Percentiles rank a stretch among this genome's conserved stretches.
These are phyloP conservation scores for Globisporangium abappressorium DNA, from an alignment of 352 stramenopile genomes.

Conservation along the genomic window DNA sequence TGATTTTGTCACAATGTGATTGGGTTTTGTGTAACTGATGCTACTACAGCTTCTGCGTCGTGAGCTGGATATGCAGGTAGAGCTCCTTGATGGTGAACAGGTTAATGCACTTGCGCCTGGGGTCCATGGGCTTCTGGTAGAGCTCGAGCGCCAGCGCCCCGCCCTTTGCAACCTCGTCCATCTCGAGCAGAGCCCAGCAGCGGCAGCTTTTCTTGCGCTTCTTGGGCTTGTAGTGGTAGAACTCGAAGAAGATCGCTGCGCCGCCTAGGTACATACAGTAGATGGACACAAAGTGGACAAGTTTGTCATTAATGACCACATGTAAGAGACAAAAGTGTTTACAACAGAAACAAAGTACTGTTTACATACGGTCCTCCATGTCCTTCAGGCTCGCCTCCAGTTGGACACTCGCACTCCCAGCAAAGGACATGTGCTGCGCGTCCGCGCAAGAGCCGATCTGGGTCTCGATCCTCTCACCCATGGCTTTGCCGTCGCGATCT, in stretches of 20 bases:
- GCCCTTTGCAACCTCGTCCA: slow-evolving; percentile 52
- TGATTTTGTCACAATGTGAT: neutral
- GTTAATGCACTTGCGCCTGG: slow-evolving; percentile 60
- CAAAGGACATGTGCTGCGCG: slow-evolving; percentile 50
- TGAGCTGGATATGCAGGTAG: slow-evolving; percentile 54
- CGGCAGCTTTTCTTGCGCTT: slow-evolving; percentile 77
- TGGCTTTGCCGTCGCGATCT: slow-evolving; percentile 45
- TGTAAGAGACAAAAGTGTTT: neutral
- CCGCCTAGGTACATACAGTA: slow-evolving; percentile 28
- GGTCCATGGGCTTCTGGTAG: slow-evolving; percentile 70
- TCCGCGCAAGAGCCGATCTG: slow-evolving; percentile 33
- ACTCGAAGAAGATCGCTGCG: slow-evolving; percentile 62
- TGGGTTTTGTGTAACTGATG: neutral
- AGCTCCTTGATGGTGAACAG: slow-evolving; percentile 76
- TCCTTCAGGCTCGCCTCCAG: slow-evolving; percentile 45
- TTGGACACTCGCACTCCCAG: slow-evolving; percentile 26
- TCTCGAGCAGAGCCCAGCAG: slow-evolving; percentile 68
- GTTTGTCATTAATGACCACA: too few species aligned
- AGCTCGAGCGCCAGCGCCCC: slow-evolving; percentile 47
- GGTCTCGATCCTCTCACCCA: slow-evolving; percentile 61
- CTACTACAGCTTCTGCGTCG: slow-evolving; percentile 20
- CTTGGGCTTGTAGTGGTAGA: slow-evolving; percentile 76
- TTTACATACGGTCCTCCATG: slow-evolving; percentile 44
- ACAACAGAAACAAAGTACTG: neutral
- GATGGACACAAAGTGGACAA: neutral